Percentiles rank a stretch among this genome's conserved stretches.
Evolutionary conservation across 2,329 filamentous ascomycete genomes (phyloP).

Genomic region (Ramichloridium luteum): DNA sequence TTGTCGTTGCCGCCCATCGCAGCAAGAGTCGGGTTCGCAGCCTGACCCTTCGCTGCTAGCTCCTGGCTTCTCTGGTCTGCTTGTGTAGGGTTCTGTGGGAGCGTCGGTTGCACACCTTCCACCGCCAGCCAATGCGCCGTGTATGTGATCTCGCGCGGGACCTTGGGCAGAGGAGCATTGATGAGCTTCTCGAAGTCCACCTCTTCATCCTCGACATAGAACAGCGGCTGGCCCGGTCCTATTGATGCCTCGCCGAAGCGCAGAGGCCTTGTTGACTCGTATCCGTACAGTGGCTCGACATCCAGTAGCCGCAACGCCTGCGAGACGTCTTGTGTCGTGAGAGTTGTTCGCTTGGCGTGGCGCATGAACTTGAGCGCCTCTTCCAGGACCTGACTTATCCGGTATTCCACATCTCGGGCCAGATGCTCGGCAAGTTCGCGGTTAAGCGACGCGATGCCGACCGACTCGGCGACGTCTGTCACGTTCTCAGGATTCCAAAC

Average conservation of each 20-base stretch:
- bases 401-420: slow-evolving; percentile 89
- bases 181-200: slow-evolving; percentile 98
- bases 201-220: slow-evolving; percentile 97
- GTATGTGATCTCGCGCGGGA: slow-evolving; percentile 83
- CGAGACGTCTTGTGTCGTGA: slow-evolving; percentile 81
- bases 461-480: slow-evolving; percentile 87
- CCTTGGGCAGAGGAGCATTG: slow-evolving; percentile 87
- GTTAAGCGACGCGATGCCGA: slow-evolving; percentile 68
- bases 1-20: slow-evolving; percentile 76
- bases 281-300: slow-evolving; percentile 90
- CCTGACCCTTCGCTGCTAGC: slow-evolving; percentile 77
- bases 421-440: slow-evolving; percentile 82
- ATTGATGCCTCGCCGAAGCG: slow-evolving; percentile 88
- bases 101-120: slow-evolving; percentile 91
- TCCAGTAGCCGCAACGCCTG: slow-evolving; percentile 77
- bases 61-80: slow-evolving; percentile 69
- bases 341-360: slow-evolving; percentile 68
- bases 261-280: slow-evolving; percentile 80
- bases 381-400: slow-evolving; percentile 82
- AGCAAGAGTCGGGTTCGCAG: slow-evolving; percentile 73
- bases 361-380: slow-evolving; percentile 96
- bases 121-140: slow-evolving; percentile 97
- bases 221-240: slow-evolving; percentile 85
- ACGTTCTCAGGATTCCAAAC: slow-evolving; percentile 97
- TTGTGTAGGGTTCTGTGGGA: slow-evolving; percentile 81